Evolutionary conservation across 768 basidiomycete species (phyloP), one percentile per base, ranked within the genome.

Genomic region (Kwoniella dejecticola): DNA sequence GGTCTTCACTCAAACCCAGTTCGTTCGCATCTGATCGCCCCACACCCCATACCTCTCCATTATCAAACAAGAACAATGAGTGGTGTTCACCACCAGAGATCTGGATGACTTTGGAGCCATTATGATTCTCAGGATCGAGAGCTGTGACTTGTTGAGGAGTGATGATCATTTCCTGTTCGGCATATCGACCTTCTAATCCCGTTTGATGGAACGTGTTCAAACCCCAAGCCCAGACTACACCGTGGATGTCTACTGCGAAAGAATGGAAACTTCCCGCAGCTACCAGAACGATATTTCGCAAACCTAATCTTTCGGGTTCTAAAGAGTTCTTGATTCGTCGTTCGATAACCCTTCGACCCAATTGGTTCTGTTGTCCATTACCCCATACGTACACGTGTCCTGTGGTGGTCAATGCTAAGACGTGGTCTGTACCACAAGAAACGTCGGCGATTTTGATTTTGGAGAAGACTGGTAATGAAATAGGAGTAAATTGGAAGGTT

Each of bases 141-240:
- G 74, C 67, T 19, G 72, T 70, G 41, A 82, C 78, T 27, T 68
- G 30, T 5, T 79, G 78, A 10, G 93, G 91, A 57, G 84, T 83
- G 7, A 82, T 67, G 31, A 94, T 72, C 72, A 77, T 75, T 24
- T 76, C 70, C 42, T 78, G 69, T 24, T 71, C 56, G 44, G 76
- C 67, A 42, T 75, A 62, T 49, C 58, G 31, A 46, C 53, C 2
- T 38, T 85, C 83, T 56, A 85, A 80, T 21, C 85, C 88, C 4
- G 83, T 82, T 66, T 95, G 85, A 63, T 89, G 86, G 58, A 88
- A 85, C 33, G 89, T 82, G 78, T 98, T 96, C 61, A 93, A 82
- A n/a, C 95, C 95, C 95, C 95, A 97, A 12, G 86, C 91, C 87
- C 88, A 97, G 8, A 95, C 89, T 49, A 84, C 85, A 27, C 91